Evolutionary conservation across 2,329 filamentous ascomycete genomes (phyloP), one percentile per base, ranked within the genome.

Genomic region (Botrytis medusae): DNA sequence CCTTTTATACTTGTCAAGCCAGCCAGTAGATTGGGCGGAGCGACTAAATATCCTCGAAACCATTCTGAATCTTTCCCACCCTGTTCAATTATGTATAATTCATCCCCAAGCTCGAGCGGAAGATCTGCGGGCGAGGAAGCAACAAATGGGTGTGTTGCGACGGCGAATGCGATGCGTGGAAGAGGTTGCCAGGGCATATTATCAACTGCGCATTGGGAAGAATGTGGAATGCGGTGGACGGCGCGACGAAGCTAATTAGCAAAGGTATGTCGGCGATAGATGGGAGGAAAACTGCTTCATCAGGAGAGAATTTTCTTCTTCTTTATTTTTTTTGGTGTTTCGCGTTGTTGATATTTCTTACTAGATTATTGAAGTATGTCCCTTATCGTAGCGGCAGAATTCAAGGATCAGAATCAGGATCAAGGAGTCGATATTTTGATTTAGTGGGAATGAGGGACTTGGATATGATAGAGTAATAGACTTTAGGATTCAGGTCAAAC

Each of bases 1-100:
- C 96, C 95, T 82, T 94, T 95, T 79, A 92, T 90, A 75, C 92
- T 95, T 18, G 94, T 98, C 81, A 99, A 85, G 65, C 95, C 96
- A 29, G 96, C 93, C 74, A 99, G 89, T 81, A 99, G 85, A 78
- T 94, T 97, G 32, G 96, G 96, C 70, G 96, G 95, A 76, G 96
- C 94, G 77, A 99, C 92, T 74, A 99, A 88, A 83, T 99, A 99
- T 74, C 96, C 96, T 72, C 96, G 92, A 83, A 95, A 92, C 97
- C 96, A 99, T 82, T 93, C 89, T 79, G 92, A 93, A 83, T 97
- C 90, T 54, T 82, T 83, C 34, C 94, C 92, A 57, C 95, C 97
- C 84, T 98, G 94, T 84, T 98, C 95, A 81, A 99, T 98, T 77
- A 99, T 97, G 84, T 99, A 99, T 77, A 99, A 87, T 84, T 99